These are phyloP conservation scores for Populus alba DNA, from an alignment of 345 rosid genomes.

Conservation along the genomic window DNA sequence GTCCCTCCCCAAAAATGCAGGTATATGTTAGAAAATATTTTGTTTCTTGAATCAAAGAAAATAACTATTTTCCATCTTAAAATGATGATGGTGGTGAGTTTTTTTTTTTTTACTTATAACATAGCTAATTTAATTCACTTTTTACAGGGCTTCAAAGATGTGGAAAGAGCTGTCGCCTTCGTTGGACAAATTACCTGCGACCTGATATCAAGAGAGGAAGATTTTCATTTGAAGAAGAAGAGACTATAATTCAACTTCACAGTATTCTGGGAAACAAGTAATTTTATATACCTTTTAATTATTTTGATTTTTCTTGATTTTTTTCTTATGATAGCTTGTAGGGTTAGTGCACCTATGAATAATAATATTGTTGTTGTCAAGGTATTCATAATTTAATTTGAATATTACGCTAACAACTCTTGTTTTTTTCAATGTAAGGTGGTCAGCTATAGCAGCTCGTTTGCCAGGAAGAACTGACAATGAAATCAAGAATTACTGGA, in stretches of 20 bases:
- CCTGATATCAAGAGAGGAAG: constrained; percentile 95
- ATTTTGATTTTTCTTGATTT: background rate
- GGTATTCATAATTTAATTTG: background rate
- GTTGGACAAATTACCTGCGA: constrained; percentile 94
- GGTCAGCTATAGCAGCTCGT: constrained; percentile 98
- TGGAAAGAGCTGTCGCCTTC: constrained; percentile 95
- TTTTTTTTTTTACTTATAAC: too few species aligned
- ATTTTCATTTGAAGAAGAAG: constrained; percentile 95
- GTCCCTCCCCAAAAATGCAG: constrained; percentile 33
- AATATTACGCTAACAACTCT: background rate
- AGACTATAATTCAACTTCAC: constrained; percentile 82
- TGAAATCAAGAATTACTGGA: constrained; percentile 95
- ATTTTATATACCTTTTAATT: background rate
- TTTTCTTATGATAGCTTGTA: background rate
- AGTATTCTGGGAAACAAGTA: constrained; percentile 90
- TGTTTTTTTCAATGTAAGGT: constrained; percentile 41
- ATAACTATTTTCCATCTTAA: background rate
- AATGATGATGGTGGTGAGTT: background rate
- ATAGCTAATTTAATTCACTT: background rate
- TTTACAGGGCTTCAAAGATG: constrained; percentile 80
- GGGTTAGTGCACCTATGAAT: background rate
- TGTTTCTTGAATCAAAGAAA: background rate
- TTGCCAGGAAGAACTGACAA: constrained; percentile 96
- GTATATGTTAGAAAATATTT: background rate
- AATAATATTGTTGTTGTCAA: background rate